Evolutionary conservation across 225 moss, liverwort and hornwort species (phyloP).

Genomic region (Antitrichia curtipendula): DNA sequence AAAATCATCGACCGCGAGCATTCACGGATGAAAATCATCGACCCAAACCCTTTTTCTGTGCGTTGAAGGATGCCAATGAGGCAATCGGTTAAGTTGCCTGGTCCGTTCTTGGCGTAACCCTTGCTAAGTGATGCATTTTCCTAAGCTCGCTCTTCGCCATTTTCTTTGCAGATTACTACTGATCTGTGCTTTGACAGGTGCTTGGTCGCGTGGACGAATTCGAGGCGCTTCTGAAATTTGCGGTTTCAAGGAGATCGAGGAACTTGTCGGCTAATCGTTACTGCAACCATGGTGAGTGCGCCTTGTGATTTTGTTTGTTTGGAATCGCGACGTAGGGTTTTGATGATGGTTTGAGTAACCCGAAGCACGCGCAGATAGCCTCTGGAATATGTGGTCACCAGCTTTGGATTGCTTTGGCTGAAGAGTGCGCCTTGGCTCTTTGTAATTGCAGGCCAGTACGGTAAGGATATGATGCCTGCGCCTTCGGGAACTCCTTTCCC

Average conservation of each 20-base stretch:
- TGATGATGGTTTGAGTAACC: background rate
- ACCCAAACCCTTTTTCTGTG: background rate
- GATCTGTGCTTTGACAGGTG: background rate
- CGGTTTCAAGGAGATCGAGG: background rate
- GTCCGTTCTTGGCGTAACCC: background rate
- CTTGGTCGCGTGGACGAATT: background rate
- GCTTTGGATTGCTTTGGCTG: background rate
- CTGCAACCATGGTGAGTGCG: background rate
- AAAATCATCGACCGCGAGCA: no score
- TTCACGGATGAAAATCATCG: background rate
- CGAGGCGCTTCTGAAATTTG: background rate
- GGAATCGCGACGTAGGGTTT: background rate
- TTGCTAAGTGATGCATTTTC: background rate
- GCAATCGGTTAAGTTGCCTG: background rate
- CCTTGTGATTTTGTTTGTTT: background rate
- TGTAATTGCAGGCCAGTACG: constrained; percentile 22
- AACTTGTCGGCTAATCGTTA: background rate
- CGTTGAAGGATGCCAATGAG: background rate
- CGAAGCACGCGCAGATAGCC: background rate
- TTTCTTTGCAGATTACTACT: background rate
- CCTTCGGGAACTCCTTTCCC: background rate
- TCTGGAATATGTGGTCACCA: background rate
- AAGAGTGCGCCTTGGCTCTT: background rate
- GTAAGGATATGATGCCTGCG: constrained; percentile 2
- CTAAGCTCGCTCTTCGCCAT: background rate